A percentile compares a stretch with the other conserved stretches of the same genome.
Conservation (phyloP, 257 asterid genomes). For the Fraxinus cuspidata region DNA sequence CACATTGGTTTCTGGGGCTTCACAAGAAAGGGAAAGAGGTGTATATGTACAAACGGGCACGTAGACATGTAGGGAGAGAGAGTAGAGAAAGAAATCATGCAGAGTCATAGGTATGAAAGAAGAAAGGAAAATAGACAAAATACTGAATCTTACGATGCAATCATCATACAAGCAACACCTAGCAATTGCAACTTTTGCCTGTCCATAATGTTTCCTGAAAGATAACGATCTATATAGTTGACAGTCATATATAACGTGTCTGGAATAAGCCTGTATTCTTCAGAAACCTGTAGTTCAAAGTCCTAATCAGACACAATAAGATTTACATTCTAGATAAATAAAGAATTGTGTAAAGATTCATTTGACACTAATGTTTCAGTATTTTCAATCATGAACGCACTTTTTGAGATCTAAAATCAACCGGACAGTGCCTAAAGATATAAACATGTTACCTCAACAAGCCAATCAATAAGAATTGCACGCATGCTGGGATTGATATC, state of each 20-base stretch:
- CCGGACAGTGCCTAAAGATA: not conserved
- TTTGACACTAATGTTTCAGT: not conserved
- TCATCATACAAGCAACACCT: slow-evolving; percentile 12
- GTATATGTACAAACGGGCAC: too few relatives aligned
- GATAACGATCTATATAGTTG: slow-evolving; percentile 13
- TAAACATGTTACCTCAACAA: slow-evolving; percentile 49
- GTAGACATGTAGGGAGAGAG: too few relatives aligned
- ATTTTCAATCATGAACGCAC: not conserved
- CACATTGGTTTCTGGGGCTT: too few relatives aligned
- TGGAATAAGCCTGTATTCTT: not conserved
- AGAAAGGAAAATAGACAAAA: not conserved
- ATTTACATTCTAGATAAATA: not conserved
- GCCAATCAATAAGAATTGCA: slow-evolving; percentile 42
- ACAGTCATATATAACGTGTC: slow-evolving; percentile 12
- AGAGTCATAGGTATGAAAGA: not conserved
- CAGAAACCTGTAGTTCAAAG: slow-evolving; percentile 5
- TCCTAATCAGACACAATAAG: slow-evolving; percentile 10
- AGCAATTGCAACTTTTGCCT: not conserved
- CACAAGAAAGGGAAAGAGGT: not conserved
- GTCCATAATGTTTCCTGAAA: slow-evolving; percentile 4
- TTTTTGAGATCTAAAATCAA: not conserved
- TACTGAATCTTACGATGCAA: slow-evolving; percentile 50
- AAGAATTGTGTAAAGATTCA: too few relatives aligned
- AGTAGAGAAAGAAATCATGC: not conserved
- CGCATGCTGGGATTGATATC: slow-evolving; percentile 55